Evolutionary conservation across 495 filamentous ascomycete species (phyloP).

Genomic region (Ascodesmis nigricans): DNA sequence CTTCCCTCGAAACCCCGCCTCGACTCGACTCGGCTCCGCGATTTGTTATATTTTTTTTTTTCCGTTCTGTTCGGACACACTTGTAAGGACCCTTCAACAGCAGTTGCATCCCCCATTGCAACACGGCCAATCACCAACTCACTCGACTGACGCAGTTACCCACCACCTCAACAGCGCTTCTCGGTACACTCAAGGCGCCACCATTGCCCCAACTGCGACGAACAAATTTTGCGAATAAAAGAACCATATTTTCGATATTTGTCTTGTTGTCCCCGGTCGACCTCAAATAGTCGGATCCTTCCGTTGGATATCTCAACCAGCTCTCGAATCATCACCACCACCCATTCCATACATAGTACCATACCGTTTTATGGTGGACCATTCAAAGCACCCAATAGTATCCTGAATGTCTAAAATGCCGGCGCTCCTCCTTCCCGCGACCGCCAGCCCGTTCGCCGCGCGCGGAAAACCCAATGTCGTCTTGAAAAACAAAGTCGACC

Average conservation of each 20-base stretch:
- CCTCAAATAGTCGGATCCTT: slow-evolving; percentile 1
- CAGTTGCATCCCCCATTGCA: neutral
- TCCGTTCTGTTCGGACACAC: neutral
- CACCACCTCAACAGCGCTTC: too few relatives aligned
- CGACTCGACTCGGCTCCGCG: too few relatives aligned
- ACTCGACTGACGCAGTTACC: too few relatives aligned
- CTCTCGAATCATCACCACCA: neutral
- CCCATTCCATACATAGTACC: neutral
- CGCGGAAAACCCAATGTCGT: slow-evolving; percentile 90
- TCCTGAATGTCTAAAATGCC: slow-evolving; percentile 41
- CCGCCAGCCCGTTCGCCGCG: slow-evolving; percentile 89
- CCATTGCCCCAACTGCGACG: too few relatives aligned
- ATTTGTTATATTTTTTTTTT: neutral
- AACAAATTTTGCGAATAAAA: neutral
- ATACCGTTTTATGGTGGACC: neutral
- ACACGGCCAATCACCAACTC: too few relatives aligned
- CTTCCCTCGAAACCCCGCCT: too few relatives aligned
- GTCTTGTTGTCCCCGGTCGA: neutral
- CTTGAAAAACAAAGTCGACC: slow-evolving; percentile 79
- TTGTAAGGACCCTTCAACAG: neutral
- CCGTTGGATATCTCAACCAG: neutral
- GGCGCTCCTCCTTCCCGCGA: slow-evolving; percentile 75
- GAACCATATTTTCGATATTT: neutral
- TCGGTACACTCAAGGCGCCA: too few relatives aligned
- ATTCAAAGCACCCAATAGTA: neutral